Evolutionary conservation across 805 yeast species (phyloP).

Genomic region (Starmerella riodocensis): DNA sequence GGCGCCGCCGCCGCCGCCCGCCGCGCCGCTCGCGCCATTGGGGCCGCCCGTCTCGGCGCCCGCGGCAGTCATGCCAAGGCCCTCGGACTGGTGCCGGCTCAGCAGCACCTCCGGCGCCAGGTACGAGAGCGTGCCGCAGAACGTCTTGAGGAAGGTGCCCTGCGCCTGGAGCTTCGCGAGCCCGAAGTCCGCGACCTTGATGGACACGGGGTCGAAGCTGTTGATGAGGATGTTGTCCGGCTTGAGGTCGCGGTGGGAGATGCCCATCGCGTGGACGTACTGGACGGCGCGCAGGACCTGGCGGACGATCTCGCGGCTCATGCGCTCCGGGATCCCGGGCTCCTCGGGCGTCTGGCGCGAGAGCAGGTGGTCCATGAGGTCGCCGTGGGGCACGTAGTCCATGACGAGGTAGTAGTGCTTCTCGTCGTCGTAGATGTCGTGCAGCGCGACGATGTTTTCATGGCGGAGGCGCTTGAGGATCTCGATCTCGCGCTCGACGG

Average conservation of each 20-base stretch:
- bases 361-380: conserved; percentile 60
- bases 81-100: conserved; percentile 22
- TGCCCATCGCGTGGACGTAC: conserved; percentile 79
- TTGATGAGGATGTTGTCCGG: conserved; percentile 91
- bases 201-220: conserved; percentile 76
- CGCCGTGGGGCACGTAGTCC: conserved; percentile 96
- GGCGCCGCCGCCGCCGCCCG: too few species aligned
- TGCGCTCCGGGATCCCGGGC: conserved; percentile 62
- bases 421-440: conserved; percentile 74
- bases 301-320: conserved; percentile 70
- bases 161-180: conserved; percentile 79
- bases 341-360: conserved; percentile 9
- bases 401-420: conserved; percentile 75
- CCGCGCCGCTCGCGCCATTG: too few species aligned
- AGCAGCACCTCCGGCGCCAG: conserved; percentile 85
- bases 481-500: conserved; percentile 56
- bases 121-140: conserved; percentile 94
- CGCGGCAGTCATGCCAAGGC: not conserved
- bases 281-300: conserved; percentile 75
- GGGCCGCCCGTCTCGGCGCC: too few species aligned
- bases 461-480: conserved; percentile 68
- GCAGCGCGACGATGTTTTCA: conserved; percentile 69
- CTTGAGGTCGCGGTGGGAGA: conserved; percentile 90
- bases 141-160: conserved; percentile 81
- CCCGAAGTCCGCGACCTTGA: conserved; percentile 95